Evolutionary conservation across 2,329 filamentous ascomycete species (phyloP).

Genomic region (Monilinia laxa): DNA sequence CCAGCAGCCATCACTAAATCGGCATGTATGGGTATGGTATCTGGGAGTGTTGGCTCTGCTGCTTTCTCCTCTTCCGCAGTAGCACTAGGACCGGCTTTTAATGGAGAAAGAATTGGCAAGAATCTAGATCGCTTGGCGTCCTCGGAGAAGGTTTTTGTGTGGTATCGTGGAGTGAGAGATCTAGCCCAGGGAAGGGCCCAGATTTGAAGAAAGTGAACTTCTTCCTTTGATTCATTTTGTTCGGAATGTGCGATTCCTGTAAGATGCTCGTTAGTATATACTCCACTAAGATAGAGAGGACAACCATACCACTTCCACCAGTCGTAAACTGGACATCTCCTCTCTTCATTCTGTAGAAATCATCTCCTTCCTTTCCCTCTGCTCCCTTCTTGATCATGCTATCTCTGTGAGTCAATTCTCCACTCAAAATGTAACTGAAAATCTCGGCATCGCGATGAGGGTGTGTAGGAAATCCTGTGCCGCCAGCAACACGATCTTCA

Average conservation of each 20-base stretch:
- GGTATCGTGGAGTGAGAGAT: slow-evolving; percentile 72
- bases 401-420: slow-evolving; percentile 85
- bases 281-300: background rate
- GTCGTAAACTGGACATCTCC: slow-evolving; percentile 90
- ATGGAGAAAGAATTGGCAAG: slow-evolving; percentile 72
- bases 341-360: slow-evolving; percentile 69
- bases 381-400: slow-evolving; percentile 73
- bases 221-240: slow-evolving; percentile 69
- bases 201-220: slow-evolving; percentile 85
- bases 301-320: slow-evolving; percentile 65
- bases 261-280: slow-evolving; percentile 27
- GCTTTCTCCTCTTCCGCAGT: slow-evolving; percentile 61
- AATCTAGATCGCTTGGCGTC: slow-evolving; percentile 69
- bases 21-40: slow-evolving; percentile 79
- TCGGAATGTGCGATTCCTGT: slow-evolving; percentile 74
- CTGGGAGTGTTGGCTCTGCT: slow-evolving; percentile 58
- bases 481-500: slow-evolving; percentile 76
- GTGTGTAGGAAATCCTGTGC: slow-evolving; percentile 80
- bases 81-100: slow-evolving; percentile 65
- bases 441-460: slow-evolving; percentile 86
- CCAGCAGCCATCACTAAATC: slow-evolving; percentile 82
- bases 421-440: slow-evolving; percentile 82
- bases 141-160: slow-evolving; percentile 71
- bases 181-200: slow-evolving; percentile 79
- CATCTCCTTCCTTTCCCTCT: slow-evolving; percentile 55